Evolutionary conservation across 345 rosid species (phyloP).

Genomic region (Stellera chamaejasme): DNA sequence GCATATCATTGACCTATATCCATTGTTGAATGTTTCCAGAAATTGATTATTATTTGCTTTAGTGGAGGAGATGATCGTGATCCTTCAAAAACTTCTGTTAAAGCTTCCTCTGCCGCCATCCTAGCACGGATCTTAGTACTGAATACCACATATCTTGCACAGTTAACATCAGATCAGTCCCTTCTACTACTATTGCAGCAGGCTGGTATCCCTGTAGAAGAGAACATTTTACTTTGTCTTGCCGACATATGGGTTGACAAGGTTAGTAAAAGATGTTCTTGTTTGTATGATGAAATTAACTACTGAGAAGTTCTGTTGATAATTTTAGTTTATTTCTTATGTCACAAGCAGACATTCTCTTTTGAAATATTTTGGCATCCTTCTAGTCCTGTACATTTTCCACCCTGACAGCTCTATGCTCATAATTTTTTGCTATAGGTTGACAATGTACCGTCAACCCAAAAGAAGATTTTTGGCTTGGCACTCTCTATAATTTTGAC

Average conservation of each 20-base stretch:
- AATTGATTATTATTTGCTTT: constrained; percentile 73
- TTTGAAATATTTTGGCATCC: not conserved
- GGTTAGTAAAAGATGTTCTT: constrained; percentile 36
- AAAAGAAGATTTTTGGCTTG: constrained; percentile 70
- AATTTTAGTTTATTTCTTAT: not conserved
- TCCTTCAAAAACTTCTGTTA: constrained; percentile 81
- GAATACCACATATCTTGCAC: constrained; percentile 83
- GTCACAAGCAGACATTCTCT: not conserved
- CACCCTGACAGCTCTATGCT: not conserved
- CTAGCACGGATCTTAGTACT: constrained; percentile 91
- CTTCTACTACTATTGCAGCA: constrained; percentile 67
- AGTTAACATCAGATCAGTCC: constrained; percentile 80
- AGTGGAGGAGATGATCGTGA: constrained; percentile 81
- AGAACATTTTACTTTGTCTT: constrained; percentile 72
- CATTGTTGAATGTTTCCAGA: constrained; percentile 35
- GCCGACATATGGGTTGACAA: constrained; percentile 95
- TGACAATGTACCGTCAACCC: constrained; percentile 61
- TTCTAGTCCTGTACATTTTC: constrained; percentile 1
- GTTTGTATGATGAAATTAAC: not conserved
- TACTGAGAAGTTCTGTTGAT: not conserved
- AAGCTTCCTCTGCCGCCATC: constrained; percentile 75
- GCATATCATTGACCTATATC: constrained; percentile 4
- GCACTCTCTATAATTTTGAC: constrained; percentile 90
- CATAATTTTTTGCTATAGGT: constrained; percentile 35
- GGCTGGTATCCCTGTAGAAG: constrained; percentile 58